Evolutionary conservation across 148 eudicot genomes (phyloP).

Genomic region (Tetragonia tetragonoides): DNA sequence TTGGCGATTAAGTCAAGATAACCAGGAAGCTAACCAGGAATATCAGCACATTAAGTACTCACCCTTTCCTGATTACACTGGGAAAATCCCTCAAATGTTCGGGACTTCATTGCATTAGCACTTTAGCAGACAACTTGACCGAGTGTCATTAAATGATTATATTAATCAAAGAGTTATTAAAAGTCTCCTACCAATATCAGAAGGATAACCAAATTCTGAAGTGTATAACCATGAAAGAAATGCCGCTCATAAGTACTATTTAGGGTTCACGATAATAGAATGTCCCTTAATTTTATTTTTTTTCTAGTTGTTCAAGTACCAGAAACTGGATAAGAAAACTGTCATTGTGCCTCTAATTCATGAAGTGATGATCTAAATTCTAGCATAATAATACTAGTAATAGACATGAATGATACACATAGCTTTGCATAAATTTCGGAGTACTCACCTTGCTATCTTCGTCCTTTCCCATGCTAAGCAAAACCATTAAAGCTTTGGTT

Average conservation of each 20-base stretch:
- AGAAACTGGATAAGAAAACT: too few species aligned
- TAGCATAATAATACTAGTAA: background rate
- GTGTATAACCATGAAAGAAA: background rate
- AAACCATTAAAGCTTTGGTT: conserved; percentile 56
- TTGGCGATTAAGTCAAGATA: background rate
- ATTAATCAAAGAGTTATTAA: background rate
- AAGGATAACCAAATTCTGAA: conserved; percentile 1
- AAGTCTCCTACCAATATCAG: background rate
- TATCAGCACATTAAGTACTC: background rate
- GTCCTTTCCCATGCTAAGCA: conserved; percentile 62
- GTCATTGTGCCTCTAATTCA: background rate
- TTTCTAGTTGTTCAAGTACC: too few species aligned
- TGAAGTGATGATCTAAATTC: background rate
- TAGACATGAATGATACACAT: too few species aligned
- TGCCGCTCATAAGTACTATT: background rate
- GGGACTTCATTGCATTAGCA: background rate
- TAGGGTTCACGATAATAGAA: background rate
- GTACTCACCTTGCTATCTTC: conserved; percentile 63
- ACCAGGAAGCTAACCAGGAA: background rate
- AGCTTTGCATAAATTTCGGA: background rate
- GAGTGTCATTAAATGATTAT: background rate
- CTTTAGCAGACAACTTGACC: background rate
- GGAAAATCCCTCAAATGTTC: background rate
- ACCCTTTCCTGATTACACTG: background rate
- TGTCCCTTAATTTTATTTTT: background rate